Evolutionary conservation across 2,329 filamentous ascomycete species (phyloP).

Genomic region (Aspergillus ochraceoroseus): DNA sequence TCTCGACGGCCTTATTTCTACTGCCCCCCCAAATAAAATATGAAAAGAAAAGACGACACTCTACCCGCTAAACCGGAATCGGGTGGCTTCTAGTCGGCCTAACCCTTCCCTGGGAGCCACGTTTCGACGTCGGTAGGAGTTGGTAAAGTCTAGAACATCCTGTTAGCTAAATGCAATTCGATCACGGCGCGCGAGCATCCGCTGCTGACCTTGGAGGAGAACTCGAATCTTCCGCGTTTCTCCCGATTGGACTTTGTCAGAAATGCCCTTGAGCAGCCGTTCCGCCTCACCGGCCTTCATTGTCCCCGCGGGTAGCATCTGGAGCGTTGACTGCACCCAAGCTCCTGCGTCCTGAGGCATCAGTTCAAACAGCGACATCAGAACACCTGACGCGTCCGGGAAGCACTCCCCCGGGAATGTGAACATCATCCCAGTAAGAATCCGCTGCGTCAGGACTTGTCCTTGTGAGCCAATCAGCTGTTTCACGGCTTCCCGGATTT

Average conservation of each 20-base stretch:
- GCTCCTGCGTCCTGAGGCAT: constrained; percentile 70
- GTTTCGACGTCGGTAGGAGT: constrained; percentile 85
- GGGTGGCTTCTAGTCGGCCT: constrained; percentile 76
- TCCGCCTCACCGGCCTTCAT: constrained; percentile 76
- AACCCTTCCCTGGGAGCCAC: constrained; percentile 91
- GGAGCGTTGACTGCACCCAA: constrained; percentile 81
- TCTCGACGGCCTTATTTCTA: too few relatives aligned
- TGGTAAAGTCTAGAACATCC: constrained; percentile 73
- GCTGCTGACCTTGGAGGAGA: constrained; percentile 60
- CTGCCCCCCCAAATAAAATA: too few relatives aligned
- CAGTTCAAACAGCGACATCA: constrained; percentile 83
- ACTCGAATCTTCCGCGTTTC: constrained; percentile 75
- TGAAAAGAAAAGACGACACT: constrained; percentile 2
- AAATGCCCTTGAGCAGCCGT: constrained; percentile 73
- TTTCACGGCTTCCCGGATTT: constrained; percentile 69
- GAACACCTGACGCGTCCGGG: constrained; percentile 85
- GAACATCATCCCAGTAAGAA: constrained; percentile 98
- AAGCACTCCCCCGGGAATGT: constrained; percentile 95
- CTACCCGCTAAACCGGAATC: constrained; percentile 72
- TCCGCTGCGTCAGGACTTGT: constrained; percentile 74
- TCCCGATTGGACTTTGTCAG: constrained; percentile 64
- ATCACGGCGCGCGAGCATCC: neutral
- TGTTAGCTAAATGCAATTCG: constrained; percentile 9
- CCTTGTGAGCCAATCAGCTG: constrained; percentile 66
- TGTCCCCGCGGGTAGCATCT: constrained; percentile 75